A percentile compares a stretch with the other conserved stretches of the same genome.
These are phyloP conservation scores for Solanum habrochaites DNA, from an alignment of 257 asterid species.

Conservation along the genomic window DNA sequence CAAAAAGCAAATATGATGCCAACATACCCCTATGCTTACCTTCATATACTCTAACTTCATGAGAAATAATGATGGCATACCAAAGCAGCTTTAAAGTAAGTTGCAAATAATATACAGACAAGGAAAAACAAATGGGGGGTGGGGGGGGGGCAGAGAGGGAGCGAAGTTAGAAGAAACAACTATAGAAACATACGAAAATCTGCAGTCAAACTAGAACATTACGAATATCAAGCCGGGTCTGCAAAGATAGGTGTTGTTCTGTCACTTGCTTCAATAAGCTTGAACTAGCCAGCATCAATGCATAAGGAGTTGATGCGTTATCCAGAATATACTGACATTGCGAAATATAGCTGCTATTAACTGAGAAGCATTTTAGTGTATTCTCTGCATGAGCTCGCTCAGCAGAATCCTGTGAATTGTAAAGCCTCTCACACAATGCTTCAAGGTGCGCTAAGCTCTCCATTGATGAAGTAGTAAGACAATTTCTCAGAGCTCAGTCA, in stretches of 20 bases:
- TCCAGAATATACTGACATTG: constrained; percentile 98
- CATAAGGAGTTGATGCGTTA: constrained; percentile 94
- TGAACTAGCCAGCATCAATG: constrained; percentile 98
- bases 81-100: background rate
- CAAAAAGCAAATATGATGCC: background rate
- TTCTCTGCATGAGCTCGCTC: constrained; percentile 96
- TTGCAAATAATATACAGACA: background rate
- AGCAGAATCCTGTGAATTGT: constrained; percentile 89
- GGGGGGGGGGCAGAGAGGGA: background rate
- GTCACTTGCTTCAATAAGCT: constrained; percentile 99
- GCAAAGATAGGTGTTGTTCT: constrained; percentile 84
- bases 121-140: background rate
- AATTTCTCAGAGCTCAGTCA: constrained; percentile 4
- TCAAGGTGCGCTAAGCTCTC: constrained; percentile 99
- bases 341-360: constrained; percentile 79
- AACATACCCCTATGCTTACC: background rate
- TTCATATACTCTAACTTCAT: background rate
- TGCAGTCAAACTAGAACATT: constrained; percentile 34
- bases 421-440: constrained; percentile 93
- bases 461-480: constrained; percentile 27
- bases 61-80: background rate
- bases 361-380: constrained; percentile 94
- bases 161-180: background rate
- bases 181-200: background rate
- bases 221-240: constrained; percentile 99